Evolutionary conservation across 306 rosid genomes (phyloP).

Genomic region (Acacia crassicarpa): DNA sequence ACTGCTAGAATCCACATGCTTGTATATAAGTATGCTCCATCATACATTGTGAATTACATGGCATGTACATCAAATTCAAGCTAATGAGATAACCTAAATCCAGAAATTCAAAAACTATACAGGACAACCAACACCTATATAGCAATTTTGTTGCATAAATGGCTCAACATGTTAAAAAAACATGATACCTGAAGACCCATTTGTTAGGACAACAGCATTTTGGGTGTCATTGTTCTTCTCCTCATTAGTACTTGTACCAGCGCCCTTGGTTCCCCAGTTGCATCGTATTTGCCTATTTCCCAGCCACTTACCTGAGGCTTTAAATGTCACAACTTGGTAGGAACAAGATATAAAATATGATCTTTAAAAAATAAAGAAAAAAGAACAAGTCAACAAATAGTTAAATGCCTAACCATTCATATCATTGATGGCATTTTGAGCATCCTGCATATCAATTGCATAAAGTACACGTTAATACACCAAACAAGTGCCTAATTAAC

Average conservation of each 20-base stretch:
- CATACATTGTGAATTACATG: constrained; percentile 11
- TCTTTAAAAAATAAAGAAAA: neutral
- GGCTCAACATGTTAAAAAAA: constrained; percentile 12
- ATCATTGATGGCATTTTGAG: constrained; percentile 64
- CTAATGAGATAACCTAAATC: neutral
- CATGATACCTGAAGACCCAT: constrained; percentile 61
- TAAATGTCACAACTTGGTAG: constrained; percentile 28
- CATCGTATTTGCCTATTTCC: constrained; percentile 68
- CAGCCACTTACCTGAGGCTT: constrained; percentile 58
- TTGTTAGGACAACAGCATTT: constrained; percentile 61
- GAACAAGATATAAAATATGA: constrained; percentile 2
- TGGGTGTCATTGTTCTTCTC: constrained; percentile 54
- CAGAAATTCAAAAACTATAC: constrained; percentile 11
- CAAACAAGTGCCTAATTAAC: constrained; percentile 12
- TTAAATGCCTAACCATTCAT: constrained; percentile 55
- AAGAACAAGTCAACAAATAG: constrained; percentile 1
- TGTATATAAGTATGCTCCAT: neutral
- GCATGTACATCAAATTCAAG: constrained; percentile 16
- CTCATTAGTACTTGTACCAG: constrained; percentile 48
- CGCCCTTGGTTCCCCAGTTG: constrained; percentile 70
- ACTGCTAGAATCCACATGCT: constrained; percentile 12
- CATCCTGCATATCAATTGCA: constrained; percentile 56
- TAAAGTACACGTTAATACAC: constrained; percentile 24
- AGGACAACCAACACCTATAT: constrained; percentile 13
- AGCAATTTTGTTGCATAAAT: constrained; percentile 12